Evolutionary conservation across 2,329 filamentous ascomycete species (phyloP).

Genomic region (Coniochaeta sp.): DNA sequence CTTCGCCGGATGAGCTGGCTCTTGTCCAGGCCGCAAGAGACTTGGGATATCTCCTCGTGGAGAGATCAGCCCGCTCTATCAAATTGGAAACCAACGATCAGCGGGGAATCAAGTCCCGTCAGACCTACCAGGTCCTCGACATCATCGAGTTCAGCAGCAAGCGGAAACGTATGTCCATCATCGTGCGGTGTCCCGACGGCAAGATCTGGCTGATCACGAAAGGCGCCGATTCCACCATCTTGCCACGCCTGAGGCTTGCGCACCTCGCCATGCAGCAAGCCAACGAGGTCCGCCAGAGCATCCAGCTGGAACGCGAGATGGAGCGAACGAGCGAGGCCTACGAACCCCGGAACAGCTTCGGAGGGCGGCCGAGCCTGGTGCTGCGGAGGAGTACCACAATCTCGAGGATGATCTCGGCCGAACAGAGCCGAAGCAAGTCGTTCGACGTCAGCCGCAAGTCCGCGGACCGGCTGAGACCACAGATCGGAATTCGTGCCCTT

Average conservation of each 20-base stretch:
- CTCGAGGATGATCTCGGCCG: constrained; percentile 14
- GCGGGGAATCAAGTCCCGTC: constrained; percentile 28
- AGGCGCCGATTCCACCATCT: constrained; percentile 78
- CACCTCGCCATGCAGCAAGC: constrained; percentile 71
- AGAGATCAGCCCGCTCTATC: constrained; percentile 65
- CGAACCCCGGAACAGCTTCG: constrained; percentile 48
- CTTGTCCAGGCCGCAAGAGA: constrained; percentile 80
- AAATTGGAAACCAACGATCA: constrained; percentile 37
- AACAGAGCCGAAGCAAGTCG: constrained; percentile 30
- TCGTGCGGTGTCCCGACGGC: constrained; percentile 79
- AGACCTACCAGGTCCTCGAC: constrained; percentile 71
- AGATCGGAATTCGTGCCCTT: constrained; percentile 32
- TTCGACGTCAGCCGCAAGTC: constrained; percentile 36
- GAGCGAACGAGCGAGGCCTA: constrained; percentile 48
- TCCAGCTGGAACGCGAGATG: constrained; percentile 50
- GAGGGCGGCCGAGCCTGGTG: constrained; percentile 45
- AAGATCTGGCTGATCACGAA: constrained; percentile 82
- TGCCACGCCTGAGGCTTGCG: constrained; percentile 69
- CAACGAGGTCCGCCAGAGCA: constrained; percentile 53
- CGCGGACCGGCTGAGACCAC: constrained; percentile 29
- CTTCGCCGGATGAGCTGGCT: constrained; percentile 84
- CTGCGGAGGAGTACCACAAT: constrained; percentile 36
- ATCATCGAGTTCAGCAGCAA: constrained; percentile 87
- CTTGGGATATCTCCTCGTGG: constrained; percentile 70
- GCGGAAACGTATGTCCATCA: constrained; percentile 83